These are phyloP conservation scores for Tylopilus vinaceipallidus DNA, from an alignment of 768 basidiomycete genomes.

Conservation along the genomic window DNA sequence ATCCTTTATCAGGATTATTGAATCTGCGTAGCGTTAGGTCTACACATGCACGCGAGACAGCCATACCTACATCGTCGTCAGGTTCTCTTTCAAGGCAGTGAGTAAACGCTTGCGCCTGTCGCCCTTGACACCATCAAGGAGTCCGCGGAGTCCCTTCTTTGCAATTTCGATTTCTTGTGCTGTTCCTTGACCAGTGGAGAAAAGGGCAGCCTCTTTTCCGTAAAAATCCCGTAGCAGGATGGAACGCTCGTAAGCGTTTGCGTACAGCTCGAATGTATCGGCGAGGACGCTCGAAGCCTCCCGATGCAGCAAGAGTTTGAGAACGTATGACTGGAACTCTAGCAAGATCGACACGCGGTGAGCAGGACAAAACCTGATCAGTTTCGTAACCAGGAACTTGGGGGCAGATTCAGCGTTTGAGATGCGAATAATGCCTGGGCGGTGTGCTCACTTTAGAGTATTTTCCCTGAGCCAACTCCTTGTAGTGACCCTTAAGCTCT, in stretches of 20 bases:
- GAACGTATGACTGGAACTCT: conserved; percentile 75
- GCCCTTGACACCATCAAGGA: conserved; percentile 61
- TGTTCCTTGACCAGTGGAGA: conserved; percentile 54
- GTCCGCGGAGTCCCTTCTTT: conserved; percentile 64
- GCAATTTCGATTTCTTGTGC: conserved; percentile 61
- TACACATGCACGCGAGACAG: neutral
- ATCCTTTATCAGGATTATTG: conserved; percentile 89
- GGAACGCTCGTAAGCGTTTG: conserved; percentile 80
- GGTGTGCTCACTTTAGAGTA: conserved; percentile 73
- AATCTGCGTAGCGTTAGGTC: conserved; percentile 49
- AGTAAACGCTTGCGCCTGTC: conserved; percentile 70
- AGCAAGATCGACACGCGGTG: conserved; percentile 74
- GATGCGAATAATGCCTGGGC: neutral
- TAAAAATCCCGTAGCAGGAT: conserved; percentile 85
- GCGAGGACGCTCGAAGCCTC: conserved; percentile 83
- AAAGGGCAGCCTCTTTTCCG: conserved; percentile 81
- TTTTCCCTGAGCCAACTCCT: conserved; percentile 77
- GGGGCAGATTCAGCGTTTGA: neutral
- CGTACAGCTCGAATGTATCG: conserved; percentile 85
- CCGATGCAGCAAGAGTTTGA: conserved; percentile 77
- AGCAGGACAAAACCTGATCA: conserved; percentile 70
- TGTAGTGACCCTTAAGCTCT: conserved; percentile 81
- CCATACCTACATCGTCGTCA: conserved; percentile 65
- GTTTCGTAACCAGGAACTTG: conserved; percentile 79
- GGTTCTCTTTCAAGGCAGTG: conserved; percentile 65